Evolutionary conservation across 1,284 basidiomycete species (phyloP), one percentile per base, ranked within the genome.

Genomic region (Vanrija humicola): DNA sequence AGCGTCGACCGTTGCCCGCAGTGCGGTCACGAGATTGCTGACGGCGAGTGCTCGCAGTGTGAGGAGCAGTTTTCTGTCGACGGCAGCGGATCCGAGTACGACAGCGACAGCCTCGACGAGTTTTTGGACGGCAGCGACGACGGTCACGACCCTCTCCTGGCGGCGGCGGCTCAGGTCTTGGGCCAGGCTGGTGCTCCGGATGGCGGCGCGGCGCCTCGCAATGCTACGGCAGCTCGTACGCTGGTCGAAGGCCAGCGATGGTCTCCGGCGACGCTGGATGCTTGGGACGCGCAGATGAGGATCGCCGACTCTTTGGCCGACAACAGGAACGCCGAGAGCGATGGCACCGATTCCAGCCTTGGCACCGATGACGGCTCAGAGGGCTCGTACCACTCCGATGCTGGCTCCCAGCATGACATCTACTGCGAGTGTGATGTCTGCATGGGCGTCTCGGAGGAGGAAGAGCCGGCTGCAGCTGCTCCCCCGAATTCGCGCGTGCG

Each of bases 1-100:
- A 46, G 54, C 6, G 59, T 70, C 6, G 45, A 48, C 19, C 61
- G 72, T 34, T 77, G 75, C 53, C 68, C 69, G 0, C 48, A 50
- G 7, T 77, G 75, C 50, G 45, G 57, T 3, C 43, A 52, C 4
- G 75, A 77, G 55, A 62, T 76, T n/a, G 55, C 51, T 1, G 62
- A 58, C 16, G 64, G 64, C 6, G 21, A 50, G 16, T 76, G 74
- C 54, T 19, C 48, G 4, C 56, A 55, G 3, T 76, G 74, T 54
- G 64, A 58, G 10, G 50, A 54, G 2, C 55, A 58, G 26, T 74
- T 72, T 43, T 69, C 66, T 34, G 56, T 61, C 34, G 48, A 61
- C 16, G 64, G 56, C 10, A 58, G 46, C 6, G 61, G 55, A 38
- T 49, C 55, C 25, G 43, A 43, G 14, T 56, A 56, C 40, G 43